Conservation (phyloP, 2,329 filamentous ascomycete genomes). For the Trichoderma sp. region DNA sequence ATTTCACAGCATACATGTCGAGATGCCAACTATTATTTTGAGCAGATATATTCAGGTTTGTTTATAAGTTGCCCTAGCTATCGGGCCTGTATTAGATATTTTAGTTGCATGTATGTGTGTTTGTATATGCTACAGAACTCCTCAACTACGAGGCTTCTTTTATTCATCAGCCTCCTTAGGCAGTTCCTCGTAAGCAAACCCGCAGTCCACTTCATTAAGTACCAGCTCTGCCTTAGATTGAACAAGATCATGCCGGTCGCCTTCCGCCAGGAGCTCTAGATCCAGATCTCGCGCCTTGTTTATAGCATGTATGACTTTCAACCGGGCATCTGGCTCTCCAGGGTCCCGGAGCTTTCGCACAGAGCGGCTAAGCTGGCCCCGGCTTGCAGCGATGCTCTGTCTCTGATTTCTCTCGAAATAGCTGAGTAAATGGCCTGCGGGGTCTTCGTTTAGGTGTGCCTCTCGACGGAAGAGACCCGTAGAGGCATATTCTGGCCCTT, state of each 20-base stretch:
- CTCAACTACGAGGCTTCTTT: background rate
- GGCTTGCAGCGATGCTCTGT: slow-evolving; percentile 34
- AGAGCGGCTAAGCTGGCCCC: slow-evolving; percentile 26
- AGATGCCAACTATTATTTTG: background rate
- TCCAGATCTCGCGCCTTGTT: slow-evolving; percentile 35
- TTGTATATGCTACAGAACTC: background rate
- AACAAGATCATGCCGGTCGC: slow-evolving; percentile 23
- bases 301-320: slow-evolving; percentile 24
- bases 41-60: background rate
- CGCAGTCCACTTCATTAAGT: slow-evolving; percentile 36
- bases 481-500: slow-evolving; percentile 52
- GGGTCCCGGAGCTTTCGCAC: slow-evolving; percentile 29
- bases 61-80: background rate
- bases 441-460: slow-evolving; percentile 47
- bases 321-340: slow-evolving; percentile 15
- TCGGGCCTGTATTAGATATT: background rate
- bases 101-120: background rate
- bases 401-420: slow-evolving; percentile 46
- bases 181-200: slow-evolving; percentile 35
- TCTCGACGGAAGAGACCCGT: slow-evolving; percentile 48
- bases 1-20: background rate
- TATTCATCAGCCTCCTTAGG: slow-evolving; percentile 1
- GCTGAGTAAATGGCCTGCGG: slow-evolving; percentile 44
- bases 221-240: slow-evolving; percentile 31
- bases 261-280: slow-evolving; percentile 23